Evolutionary conservation across 73 alveolate genomes (phyloP).

Genomic region (Stentor roeselii): DNA sequence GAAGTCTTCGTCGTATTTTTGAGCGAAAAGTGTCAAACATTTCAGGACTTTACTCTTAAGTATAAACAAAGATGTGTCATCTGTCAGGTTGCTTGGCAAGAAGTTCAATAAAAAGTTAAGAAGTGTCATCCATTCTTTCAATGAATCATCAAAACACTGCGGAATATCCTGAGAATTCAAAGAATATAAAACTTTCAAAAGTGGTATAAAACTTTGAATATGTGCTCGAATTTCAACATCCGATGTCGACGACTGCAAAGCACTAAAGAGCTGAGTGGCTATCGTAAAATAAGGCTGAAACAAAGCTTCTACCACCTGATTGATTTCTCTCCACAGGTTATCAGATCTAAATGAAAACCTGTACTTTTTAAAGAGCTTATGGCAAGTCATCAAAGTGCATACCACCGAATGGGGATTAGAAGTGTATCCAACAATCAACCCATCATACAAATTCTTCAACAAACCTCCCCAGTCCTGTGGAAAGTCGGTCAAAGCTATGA

Average conservation of each 20-base stretch:
- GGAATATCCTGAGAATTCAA: slow-evolving; percentile 9
- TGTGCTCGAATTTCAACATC: not conserved
- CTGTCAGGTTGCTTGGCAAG: not conserved
- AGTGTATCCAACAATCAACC: not conserved
- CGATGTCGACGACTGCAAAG: not conserved
- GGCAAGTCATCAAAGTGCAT: slow-evolving; percentile 10
- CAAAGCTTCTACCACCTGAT: not conserved
- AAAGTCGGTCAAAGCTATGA: not conserved
- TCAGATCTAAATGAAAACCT: slow-evolving; percentile 5
- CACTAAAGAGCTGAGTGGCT: not conserved
- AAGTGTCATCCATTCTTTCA: slow-evolving; percentile 25
- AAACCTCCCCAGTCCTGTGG: slow-evolving; percentile 3
- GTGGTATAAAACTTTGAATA: not conserved
- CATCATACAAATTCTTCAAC: not conserved
- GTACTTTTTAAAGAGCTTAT: slow-evolving; percentile 20
- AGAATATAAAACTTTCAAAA: not conserved
- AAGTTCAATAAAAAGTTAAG: not conserved
- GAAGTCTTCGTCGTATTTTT: slow-evolving; percentile 24
- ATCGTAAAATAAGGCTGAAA: not conserved
- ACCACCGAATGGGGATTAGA: not conserved
- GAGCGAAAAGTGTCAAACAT: slow-evolving; percentile 12
- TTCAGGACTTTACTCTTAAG: not conserved
- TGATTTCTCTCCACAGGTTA: slow-evolving; percentile 19
- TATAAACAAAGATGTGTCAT: not conserved
- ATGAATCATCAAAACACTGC: slow-evolving; percentile 14